Evolutionary conservation across 768 basidiomycete species (phyloP), one percentile per base, ranked within the genome.

Genomic region (Pleurotus ostreatus): DNA sequence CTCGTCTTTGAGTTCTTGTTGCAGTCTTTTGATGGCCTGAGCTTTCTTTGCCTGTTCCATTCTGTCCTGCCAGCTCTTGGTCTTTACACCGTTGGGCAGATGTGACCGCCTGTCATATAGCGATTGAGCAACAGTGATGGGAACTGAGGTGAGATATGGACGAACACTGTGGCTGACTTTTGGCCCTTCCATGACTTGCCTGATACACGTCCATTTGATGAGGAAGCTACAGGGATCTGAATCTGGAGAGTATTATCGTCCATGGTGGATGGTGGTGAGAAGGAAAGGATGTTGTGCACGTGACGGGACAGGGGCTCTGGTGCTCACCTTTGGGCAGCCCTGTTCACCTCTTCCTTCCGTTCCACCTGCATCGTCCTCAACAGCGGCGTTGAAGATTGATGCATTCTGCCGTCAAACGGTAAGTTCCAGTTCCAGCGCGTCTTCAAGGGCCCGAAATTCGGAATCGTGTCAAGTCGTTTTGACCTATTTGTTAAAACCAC

Each of bases 1-100:
- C 68, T 92, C 91, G 46, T 88, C 84, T 66, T 82, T 87, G 60
- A 93, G 77, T 60, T 91, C 90, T 8, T 68, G 64, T 68, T 91
- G 76, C 26, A 93, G 74, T 66, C 86, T 85, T 69, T 89, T 92
- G 59, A 88, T 78, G 16, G 91, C 87, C 39, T 75, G 74, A 16
- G 80, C 80, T 63, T 81, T 82, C 65, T 81, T 81, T 22, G 83
- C 82, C 65, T 84, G 83, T 58, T 81, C 75, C 80, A 90, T 89
- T 38, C 91, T 78, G 34, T 81, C 78, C 55, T 82, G 77, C 83
- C 86, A 92, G 41, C 64, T 74, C 68, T 78, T 86, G 2, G 86
- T 78, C 68, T 84, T 89, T 53, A 86, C 75, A 56, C 82, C 86
- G 9, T 74, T 68, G 39, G 82, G 83, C 11, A 88, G 76, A 65